Percentiles rank a stretch among this genome's conserved stretches.
phyloP scores from a whole-genome alignment of 2,329 filamentous ascomycete genomes.

The Thermomyces lanuginosus region DNA sequence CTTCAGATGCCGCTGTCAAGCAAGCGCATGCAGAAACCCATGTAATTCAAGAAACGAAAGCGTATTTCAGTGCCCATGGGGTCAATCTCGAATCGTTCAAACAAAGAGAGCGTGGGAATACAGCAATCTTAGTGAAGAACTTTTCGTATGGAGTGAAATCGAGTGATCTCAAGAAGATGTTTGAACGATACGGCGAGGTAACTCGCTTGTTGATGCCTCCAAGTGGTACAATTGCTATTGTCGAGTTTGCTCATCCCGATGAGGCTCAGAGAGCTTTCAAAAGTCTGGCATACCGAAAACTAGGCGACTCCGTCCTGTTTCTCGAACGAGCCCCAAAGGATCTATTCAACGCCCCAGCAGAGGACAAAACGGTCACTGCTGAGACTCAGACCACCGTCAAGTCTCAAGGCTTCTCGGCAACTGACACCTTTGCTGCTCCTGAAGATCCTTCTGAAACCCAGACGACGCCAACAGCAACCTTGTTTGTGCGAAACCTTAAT shows the following conservation, averaged over 20 bases:
- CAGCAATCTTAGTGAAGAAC: slow-evolving; percentile 83
- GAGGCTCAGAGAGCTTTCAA: slow-evolving; percentile 73
- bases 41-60: slow-evolving; percentile 88
- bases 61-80: slow-evolving; percentile 74
- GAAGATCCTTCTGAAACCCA: slow-evolving; percentile 19
- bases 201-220: slow-evolving; percentile 79
- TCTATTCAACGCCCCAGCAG: slow-evolving; percentile 42
- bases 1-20: slow-evolving; percentile 82
- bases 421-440: slow-evolving; percentile 27
- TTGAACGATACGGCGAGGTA: slow-evolving; percentile 73
- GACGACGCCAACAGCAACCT: slow-evolving; percentile 51
- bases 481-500: slow-evolving; percentile 89
- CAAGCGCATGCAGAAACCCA: slow-evolving; percentile 94
- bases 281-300: slow-evolving; percentile 70
- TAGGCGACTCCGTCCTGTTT: slow-evolving; percentile 83
- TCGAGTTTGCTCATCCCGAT: slow-evolving; percentile 65
- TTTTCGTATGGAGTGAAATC: slow-evolving; percentile 68
- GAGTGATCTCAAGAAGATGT: slow-evolving; percentile 63
- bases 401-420: slow-evolving; percentile 26
- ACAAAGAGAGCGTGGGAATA: slow-evolving; percentile 66
- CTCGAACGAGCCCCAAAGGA: slow-evolving; percentile 84
- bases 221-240: slow-evolving; percentile 80
- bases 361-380: slow-evolving; percentile 16
- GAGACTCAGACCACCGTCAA: slow-evolving; percentile 16
- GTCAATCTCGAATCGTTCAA: slow-evolving; percentile 90